Percentiles rank a stretch among this genome's conserved stretches.
These are phyloP conservation scores for Epichloe amarillans DNA, from an alignment of 2,329 filamentous ascomycete genomes.

Conservation along the genomic window DNA sequence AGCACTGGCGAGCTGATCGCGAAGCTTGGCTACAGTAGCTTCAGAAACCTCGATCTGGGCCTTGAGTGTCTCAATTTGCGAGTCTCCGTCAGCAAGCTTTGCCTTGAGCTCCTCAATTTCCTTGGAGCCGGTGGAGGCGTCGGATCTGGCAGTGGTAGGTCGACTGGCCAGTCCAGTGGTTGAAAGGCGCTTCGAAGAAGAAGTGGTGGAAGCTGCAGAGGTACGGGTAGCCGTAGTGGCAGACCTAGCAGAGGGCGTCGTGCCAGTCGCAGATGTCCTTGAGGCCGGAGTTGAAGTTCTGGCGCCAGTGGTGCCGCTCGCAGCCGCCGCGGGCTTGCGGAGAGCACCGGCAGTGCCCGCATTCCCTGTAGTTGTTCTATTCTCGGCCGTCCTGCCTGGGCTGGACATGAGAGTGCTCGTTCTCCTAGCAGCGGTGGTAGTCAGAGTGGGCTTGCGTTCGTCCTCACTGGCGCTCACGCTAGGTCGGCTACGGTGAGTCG, in stretches of 20 bases:
- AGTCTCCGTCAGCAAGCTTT: constrained; percentile 44
- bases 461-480: constrained; percentile 37
- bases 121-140: constrained; percentile 33
- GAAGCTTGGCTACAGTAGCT: constrained; percentile 41
- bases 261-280: constrained; percentile 16
- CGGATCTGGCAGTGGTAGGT: constrained; percentile 22
- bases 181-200: constrained; percentile 42
- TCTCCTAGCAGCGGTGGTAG: constrained; percentile 25
- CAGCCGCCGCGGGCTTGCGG: constrained; percentile 22
- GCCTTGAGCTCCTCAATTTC: constrained; percentile 47
- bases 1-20: constrained; percentile 34
- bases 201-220: constrained; percentile 26
- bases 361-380: constrained; percentile 22
- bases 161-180: constrained; percentile 25
- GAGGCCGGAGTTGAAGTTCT: constrained; percentile 20
- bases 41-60: constrained; percentile 41
- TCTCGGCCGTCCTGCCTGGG: constrained; percentile 21
- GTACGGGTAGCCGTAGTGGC: constrained; percentile 20
- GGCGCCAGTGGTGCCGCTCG: constrained; percentile 22
- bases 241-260: constrained; percentile 20
- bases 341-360: constrained; percentile 18
- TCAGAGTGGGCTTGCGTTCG: constrained; percentile 31
- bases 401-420: constrained; percentile 30
- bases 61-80: constrained; percentile 43
- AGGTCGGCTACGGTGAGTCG: constrained; percentile 32